phyloP scores from a whole-genome alignment of 768 basidiomycete species.

The Leucocoprinus leucothites region DNA sequence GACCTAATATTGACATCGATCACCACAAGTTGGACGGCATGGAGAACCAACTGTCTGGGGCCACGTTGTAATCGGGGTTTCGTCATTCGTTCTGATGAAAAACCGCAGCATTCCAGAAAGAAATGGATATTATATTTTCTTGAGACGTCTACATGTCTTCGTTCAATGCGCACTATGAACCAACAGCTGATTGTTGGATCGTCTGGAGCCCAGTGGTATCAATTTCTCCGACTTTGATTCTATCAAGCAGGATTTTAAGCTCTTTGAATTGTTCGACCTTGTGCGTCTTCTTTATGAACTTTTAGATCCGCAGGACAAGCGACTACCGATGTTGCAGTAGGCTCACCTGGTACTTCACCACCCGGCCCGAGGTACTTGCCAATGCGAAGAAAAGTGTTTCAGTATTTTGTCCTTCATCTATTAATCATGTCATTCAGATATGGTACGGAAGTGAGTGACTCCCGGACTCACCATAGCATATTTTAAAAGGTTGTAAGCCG shows the following conservation, averaged over 20 bases:
- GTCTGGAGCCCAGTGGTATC: constrained; percentile 15
- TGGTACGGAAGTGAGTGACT: constrained; percentile 3
- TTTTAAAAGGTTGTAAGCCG: constrained; percentile 52
- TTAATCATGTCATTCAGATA: background rate
- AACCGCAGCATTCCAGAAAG: too few relatives aligned
- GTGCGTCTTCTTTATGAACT: constrained; percentile 34
- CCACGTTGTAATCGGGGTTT: too few relatives aligned
- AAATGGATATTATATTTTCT: too few relatives aligned
- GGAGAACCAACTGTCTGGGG: too few relatives aligned
- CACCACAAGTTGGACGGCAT: too few relatives aligned
- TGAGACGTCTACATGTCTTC: too few relatives aligned
- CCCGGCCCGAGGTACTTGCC: constrained; percentile 74
- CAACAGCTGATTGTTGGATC: too few relatives aligned
- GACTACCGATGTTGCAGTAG: background rate
- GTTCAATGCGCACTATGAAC: too few relatives aligned
- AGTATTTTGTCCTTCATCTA: background rate
- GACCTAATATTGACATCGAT: too few relatives aligned
- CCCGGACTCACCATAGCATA: constrained; percentile 33
- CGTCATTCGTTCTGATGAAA: too few relatives aligned
- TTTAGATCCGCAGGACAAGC: background rate
- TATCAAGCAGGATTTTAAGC: constrained; percentile 26
- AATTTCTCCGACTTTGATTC: constrained; percentile 20
- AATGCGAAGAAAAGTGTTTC: constrained; percentile 77
- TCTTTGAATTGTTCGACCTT: constrained; percentile 41
- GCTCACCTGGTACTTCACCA: constrained; percentile 67